Percentiles rank a stretch among this genome's conserved stretches.
Conservation (phyloP, 805 yeast species). For the Candida easanensis region DNA sequence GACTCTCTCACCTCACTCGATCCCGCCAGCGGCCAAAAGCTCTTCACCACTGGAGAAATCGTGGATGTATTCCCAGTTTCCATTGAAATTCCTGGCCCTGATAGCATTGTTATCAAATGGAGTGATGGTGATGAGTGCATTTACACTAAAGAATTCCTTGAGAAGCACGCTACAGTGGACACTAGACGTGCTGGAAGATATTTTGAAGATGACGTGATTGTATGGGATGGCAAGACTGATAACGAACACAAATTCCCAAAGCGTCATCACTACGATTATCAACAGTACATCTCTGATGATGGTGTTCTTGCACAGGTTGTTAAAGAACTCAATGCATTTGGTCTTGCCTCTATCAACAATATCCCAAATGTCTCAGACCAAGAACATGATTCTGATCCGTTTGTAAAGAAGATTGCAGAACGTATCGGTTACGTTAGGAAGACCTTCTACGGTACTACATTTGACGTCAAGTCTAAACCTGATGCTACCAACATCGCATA, state of each 20-base stretch:
- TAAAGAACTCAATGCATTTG: slow-evolving; percentile 48
- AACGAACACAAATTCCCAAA: slow-evolving; percentile 19
- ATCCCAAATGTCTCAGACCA: slow-evolving; percentile 48
- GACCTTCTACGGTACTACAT: slow-evolving; percentile 70
- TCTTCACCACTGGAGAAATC: slow-evolving; percentile 57
- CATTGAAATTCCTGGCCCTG: slow-evolving; percentile 33
- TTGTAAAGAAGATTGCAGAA: slow-evolving; percentile 43
- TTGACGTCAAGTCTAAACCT: slow-evolving; percentile 56
- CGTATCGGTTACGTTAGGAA: slow-evolving; percentile 65
- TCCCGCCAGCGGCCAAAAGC: slow-evolving; percentile 53
- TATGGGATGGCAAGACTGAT: slow-evolving; percentile 38
- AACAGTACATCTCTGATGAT: slow-evolving; percentile 16
- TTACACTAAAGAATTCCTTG: slow-evolving; percentile 47
- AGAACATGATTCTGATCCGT: slow-evolving; percentile 21
- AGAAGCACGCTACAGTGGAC: slow-evolving; percentile 37
- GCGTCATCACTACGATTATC: slow-evolving; percentile 7
- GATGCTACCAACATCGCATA: slow-evolving; percentile 69
- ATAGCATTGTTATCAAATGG: slow-evolving; percentile 44
- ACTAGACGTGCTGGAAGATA: slow-evolving; percentile 30
- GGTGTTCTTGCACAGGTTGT: slow-evolving; percentile 35
- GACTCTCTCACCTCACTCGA: slow-evolving; percentile 48
- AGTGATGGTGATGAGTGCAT: slow-evolving; percentile 41
- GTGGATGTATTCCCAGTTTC: slow-evolving; percentile 32
- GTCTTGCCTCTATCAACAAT: slow-evolving; percentile 52
- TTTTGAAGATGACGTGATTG: slow-evolving; percentile 39